Evolutionary conservation across 192 early-diverging fungal genomes (phyloP).

Genomic region (Linnemannia elongata): DNA sequence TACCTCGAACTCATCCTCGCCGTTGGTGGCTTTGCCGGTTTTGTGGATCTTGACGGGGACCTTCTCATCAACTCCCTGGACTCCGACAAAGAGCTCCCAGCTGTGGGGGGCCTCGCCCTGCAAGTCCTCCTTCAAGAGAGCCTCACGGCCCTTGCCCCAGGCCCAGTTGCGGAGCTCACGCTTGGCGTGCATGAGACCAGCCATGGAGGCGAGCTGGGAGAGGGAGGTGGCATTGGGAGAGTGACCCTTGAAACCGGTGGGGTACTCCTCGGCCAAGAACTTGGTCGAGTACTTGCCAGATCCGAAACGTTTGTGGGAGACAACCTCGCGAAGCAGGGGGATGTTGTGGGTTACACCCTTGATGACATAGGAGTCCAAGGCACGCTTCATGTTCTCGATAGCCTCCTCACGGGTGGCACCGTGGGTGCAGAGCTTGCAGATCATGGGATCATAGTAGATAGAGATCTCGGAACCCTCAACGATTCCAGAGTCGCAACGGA

Average conservation of each 20-base stretch:
- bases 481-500: conserved; percentile 95
- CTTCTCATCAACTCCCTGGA: conserved; percentile 58
- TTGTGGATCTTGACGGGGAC: conserved; percentile 64
- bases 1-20: conserved; percentile 63
- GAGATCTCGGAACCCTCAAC: conserved; percentile 92
- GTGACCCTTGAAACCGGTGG: conserved; percentile 87
- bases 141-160: conserved; percentile 65
- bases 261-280: conserved; percentile 92
- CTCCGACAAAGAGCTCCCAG: conserved; percentile 69
- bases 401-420: conserved; percentile 82
- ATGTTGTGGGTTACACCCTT: conserved; percentile 97
- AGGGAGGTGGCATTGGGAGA: conserved; percentile 63
- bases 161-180: conserved; percentile 72
- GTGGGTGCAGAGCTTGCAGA: conserved; percentile 94
- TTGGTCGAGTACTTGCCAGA: conserved; percentile 85
- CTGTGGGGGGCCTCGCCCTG: conserved; percentile 42
- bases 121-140: conserved; percentile 53
- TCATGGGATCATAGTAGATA: conserved; percentile 97
- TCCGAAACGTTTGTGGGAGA: conserved; percentile 78
- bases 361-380: conserved; percentile 93
- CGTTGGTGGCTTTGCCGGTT: conserved; percentile 46
- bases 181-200: conserved; percentile 76
- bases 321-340: conserved; percentile 90
- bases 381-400: conserved; percentile 81
- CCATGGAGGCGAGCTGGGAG: conserved; percentile 73